A percentile compares a stretch with the other conserved stretches of the same genome.
phyloP scores from a whole-genome alignment of 2,329 filamentous ascomycete species.

The Davidsoniella eucalypti region DNA sequence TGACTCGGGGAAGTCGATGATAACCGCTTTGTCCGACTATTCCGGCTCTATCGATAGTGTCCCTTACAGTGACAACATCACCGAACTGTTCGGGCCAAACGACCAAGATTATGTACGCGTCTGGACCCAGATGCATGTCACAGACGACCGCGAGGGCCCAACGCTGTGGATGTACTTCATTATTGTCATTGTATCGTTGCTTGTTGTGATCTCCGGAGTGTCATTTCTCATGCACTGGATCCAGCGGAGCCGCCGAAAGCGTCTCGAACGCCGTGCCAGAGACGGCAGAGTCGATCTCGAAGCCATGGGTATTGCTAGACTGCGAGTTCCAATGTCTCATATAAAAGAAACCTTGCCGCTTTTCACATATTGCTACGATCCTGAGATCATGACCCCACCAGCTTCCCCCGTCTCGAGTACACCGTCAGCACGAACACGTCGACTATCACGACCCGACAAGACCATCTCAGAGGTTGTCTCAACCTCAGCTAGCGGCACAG shows the following conservation, averaged over 20 bases:
- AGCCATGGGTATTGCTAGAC: slow-evolving; percentile 63
- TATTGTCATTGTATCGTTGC: slow-evolving; percentile 53
- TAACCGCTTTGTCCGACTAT: slow-evolving; percentile 57
- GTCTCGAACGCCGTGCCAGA: slow-evolving; percentile 52
- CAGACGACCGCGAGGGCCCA: slow-evolving; percentile 37
- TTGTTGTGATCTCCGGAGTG: slow-evolving; percentile 48
- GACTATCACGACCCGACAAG: not conserved
- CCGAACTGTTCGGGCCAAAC: slow-evolving; percentile 35
- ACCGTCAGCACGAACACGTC: not conserved
- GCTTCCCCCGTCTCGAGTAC: slow-evolving; percentile 21
- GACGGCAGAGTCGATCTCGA: slow-evolving; percentile 75
- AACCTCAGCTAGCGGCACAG: slow-evolving; percentile 18
- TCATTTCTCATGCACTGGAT: slow-evolving; percentile 62
- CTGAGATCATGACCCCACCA: slow-evolving; percentile 23
- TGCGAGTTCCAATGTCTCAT: slow-evolving; percentile 57
- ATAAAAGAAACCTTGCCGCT: slow-evolving; percentile 55
- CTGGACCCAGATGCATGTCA: slow-evolving; percentile 36
- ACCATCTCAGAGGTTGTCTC: slow-evolving; percentile 1
- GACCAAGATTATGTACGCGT: slow-evolving; percentile 43
- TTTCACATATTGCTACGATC: slow-evolving; percentile 54
- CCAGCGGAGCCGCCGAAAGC: slow-evolving; percentile 52
- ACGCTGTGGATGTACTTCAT: slow-evolving; percentile 68
- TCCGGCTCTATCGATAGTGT: slow-evolving; percentile 55
- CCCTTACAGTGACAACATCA: slow-evolving; percentile 41
- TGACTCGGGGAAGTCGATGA: slow-evolving; percentile 46